phyloP scores from a whole-genome alignment of 2,329 filamentous ascomycete genomes.

The Rhexocercosporidium sp. region DNA sequence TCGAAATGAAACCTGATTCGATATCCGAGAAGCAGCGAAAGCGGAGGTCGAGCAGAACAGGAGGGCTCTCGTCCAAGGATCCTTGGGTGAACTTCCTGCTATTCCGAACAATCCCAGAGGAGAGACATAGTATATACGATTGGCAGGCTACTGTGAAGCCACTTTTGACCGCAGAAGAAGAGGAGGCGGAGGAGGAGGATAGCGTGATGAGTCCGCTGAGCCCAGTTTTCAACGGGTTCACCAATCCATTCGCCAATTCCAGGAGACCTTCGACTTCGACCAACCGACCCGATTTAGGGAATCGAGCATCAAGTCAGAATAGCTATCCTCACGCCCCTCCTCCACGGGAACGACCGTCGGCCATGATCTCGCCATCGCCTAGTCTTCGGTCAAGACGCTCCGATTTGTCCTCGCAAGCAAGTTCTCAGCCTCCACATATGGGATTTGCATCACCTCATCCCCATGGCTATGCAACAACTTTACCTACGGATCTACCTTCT shows the following conservation, averaged over 20 bases:
- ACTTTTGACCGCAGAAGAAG: constrained; percentile 35
- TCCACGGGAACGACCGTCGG: constrained; percentile 49
- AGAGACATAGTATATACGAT: constrained; percentile 59
- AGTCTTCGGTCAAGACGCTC: constrained; percentile 67
- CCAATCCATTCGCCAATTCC: constrained; percentile 40
- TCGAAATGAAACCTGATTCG: constrained; percentile 57
- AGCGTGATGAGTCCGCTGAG: constrained; percentile 35
- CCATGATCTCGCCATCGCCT: constrained; percentile 61
- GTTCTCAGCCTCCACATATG: constrained; percentile 48
- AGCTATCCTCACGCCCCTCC: constrained; percentile 36
- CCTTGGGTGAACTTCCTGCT: constrained; percentile 50
- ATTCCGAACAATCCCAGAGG: constrained; percentile 61
- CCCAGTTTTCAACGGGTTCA: constrained; percentile 38
- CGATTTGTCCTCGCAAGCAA: constrained; percentile 57
- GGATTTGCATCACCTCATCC: constrained; percentile 50
- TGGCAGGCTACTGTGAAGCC: constrained; percentile 57
- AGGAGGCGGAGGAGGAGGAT: constrained; percentile 26
- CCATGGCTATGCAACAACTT: constrained; percentile 56
- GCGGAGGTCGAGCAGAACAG: constrained; percentile 66
- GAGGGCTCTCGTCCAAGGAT: constrained; percentile 51
- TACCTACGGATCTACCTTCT: constrained; percentile 61
- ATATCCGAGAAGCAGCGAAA: constrained; percentile 64
- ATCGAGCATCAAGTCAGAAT: constrained; percentile 52
- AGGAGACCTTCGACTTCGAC: constrained; percentile 27
- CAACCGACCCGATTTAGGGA: constrained; percentile 45